phyloP scores from a whole-genome alignment of 78 protist genomes.

The Thecamonas trahens region DNA sequence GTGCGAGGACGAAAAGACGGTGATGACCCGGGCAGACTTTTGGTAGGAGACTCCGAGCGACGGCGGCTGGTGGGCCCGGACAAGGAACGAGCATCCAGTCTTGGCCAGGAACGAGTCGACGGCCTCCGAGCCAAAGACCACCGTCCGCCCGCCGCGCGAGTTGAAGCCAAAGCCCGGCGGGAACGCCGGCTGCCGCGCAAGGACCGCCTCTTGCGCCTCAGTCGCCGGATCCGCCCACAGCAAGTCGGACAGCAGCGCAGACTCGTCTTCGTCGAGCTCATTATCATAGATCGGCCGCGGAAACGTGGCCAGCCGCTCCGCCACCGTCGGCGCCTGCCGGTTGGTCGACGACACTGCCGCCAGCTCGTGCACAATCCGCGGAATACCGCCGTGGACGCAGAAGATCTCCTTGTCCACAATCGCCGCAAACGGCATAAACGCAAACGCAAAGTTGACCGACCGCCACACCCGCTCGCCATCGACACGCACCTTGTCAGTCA shows the following conservation, averaged over 20 bases:
- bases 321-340: neutral
- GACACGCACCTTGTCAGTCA: constrained; percentile 4
- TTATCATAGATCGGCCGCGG: neutral
- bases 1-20: constrained; percentile 23
- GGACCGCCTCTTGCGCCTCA: neutral
- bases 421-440: constrained; percentile 17
- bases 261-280: neutral
- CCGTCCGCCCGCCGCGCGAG: constrained; percentile 6
- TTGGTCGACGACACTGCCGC: neutral
- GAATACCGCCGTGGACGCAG: constrained; percentile 45
- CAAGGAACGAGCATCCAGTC: neutral
- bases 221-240: constrained; percentile 35
- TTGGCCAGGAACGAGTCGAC: neutral
- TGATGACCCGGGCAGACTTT: constrained; percentile 3
- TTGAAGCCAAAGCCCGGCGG: constrained; percentile 11
- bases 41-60: neutral
- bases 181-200: neutral
- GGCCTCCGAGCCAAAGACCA: constrained; percentile 15
- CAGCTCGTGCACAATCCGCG: too few relatives aligned
- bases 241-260: constrained; percentile 3
- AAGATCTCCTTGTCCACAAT: constrained; percentile 21
- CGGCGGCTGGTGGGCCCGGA: constrained; percentile 46
- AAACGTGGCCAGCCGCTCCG: neutral
- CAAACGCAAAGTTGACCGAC: constrained; percentile 1
- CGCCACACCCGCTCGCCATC: constrained; percentile 28